Percentiles rank a stretch among this genome's conserved stretches.
phyloP scores from a whole-genome alignment of 768 basidiomycete genomes.

The Tulasnella sp. region DNA sequence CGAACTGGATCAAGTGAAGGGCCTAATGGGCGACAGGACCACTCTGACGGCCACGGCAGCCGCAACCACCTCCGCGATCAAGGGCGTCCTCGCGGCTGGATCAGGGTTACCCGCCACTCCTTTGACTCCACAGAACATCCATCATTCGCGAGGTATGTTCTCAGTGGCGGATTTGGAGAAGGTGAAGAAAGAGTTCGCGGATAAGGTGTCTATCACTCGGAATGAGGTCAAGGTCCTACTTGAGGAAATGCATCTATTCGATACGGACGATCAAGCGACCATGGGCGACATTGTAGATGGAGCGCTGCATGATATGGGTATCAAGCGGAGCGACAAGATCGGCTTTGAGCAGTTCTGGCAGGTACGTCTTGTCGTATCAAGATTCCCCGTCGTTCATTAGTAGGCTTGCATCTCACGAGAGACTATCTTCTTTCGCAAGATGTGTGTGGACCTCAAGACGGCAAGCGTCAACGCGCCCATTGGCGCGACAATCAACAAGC shows the following conservation, averaged over 20 bases:
- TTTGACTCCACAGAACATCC: not conserved
- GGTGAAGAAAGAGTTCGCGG: slow-evolving; percentile 29
- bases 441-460: slow-evolving; percentile 65
- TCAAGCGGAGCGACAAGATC: slow-evolving; percentile 43
- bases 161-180: slow-evolving; percentile 33
- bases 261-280: slow-evolving; percentile 43
- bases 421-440: slow-evolving; percentile 31
- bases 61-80: not conserved
- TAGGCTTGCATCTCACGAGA: too few relatives aligned
- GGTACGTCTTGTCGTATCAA: slow-evolving; percentile 35
- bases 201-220: slow-evolving; percentile 29
- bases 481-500: slow-evolving; percentile 25
- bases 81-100: slow-evolving; percentile 21
- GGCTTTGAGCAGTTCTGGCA: slow-evolving; percentile 84
- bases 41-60: slow-evolving; percentile 3
- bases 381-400: too few relatives aligned
- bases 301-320: slow-evolving; percentile 67
- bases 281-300: slow-evolving; percentile 56
- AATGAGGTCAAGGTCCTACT: slow-evolving; percentile 32
- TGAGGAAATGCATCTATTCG: slow-evolving; percentile 28
- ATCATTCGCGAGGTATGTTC: slow-evolving; percentile 22
- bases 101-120: slow-evolving; percentile 29
- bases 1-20: slow-evolving; percentile 24
- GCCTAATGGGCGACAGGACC: slow-evolving; percentile 13
- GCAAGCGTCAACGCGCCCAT: slow-evolving; percentile 38